These are phyloP conservation scores for Oropetium thomaeum DNA, from an alignment of 176 grass and related monocot species.

Conservation along the genomic window DNA sequence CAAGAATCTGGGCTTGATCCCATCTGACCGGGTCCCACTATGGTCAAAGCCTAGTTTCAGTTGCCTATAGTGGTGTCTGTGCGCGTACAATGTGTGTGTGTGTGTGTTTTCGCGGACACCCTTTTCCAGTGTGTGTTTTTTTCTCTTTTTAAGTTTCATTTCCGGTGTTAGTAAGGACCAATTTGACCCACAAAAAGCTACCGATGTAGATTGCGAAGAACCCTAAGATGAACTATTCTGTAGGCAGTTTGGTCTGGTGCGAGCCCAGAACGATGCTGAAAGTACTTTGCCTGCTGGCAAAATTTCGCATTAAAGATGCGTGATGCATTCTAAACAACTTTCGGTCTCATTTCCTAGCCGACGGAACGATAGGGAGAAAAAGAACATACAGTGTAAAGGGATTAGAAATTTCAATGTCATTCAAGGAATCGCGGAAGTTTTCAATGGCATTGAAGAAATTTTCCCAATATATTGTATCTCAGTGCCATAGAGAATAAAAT, in stretches of 20 bases:
- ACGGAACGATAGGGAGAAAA: too few species aligned
- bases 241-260: slow-evolving; percentile 21
- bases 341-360: too few species aligned
- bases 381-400: too few species aligned
- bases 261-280: slow-evolving; percentile 54
- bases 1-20: neutral
- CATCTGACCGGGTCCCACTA: neutral
- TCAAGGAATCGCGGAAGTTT: too few species aligned
- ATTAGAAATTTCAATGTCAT: too few species aligned
- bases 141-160: too few species aligned
- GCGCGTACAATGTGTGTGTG: too few species aligned
- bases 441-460: too few species aligned
- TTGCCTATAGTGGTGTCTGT: neutral
- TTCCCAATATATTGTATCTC: too few species aligned
- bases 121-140: neutral
- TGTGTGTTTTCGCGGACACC: neutral
- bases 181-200: slow-evolving; percentile 30
- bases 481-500: neutral
- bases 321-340: too few species aligned
- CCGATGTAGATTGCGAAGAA: slow-evolving; percentile 85
- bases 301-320: too few species aligned
- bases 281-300: too few species aligned
- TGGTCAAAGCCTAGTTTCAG: neutral
- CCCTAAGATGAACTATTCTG: slow-evolving; percentile 40
- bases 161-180: neutral